A percentile compares a stretch with the other conserved stretches of the same genome.
These are phyloP conservation scores for Aplosporella prunicola DNA, from an alignment of 2,329 filamentous ascomycete species.

Conservation along the genomic window DNA sequence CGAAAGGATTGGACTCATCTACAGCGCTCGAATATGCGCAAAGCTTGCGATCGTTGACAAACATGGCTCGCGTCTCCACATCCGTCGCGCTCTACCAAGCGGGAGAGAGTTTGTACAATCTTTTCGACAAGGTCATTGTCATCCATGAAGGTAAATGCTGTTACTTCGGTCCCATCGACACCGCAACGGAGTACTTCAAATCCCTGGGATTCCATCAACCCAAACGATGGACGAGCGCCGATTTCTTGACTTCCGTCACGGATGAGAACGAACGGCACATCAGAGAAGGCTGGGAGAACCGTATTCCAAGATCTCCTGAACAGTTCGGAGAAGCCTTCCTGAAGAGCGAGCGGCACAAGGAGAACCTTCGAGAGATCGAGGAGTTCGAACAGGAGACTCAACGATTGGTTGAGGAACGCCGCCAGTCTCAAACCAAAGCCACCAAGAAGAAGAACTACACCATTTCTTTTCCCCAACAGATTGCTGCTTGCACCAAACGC, in stretches of 20 bases:
- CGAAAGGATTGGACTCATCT: slow-evolving; percentile 61
- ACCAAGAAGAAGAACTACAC: slow-evolving; percentile 35
- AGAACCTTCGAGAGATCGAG: slow-evolving; percentile 31
- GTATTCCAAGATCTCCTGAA: slow-evolving; percentile 44
- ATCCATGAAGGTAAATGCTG: slow-evolving; percentile 33
- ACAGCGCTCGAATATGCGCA: slow-evolving; percentile 67
- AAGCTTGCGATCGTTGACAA: slow-evolving; percentile 54
- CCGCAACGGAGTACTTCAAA: slow-evolving; percentile 56
- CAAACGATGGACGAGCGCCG: slow-evolving; percentile 56
- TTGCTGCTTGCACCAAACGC: slow-evolving; percentile 30
- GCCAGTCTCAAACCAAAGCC: slow-evolving; percentile 23
- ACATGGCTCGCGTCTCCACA: slow-evolving; percentile 53
- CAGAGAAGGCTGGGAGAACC: slow-evolving; percentile 47
- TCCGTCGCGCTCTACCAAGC: slow-evolving; percentile 66
- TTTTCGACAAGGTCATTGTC: slow-evolving; percentile 32
- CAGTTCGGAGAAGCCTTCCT: slow-evolving; percentile 43
- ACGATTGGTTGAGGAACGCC: slow-evolving; percentile 22
- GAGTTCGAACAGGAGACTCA: slow-evolving; percentile 29
- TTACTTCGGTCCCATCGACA: slow-evolving; percentile 54
- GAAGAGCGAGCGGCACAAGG: slow-evolving; percentile 26
- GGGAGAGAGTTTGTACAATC: slow-evolving; percentile 28
- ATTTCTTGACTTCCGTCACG: slow-evolving; percentile 65
- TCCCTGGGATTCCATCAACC: slow-evolving; percentile 59
- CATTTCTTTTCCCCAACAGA: slow-evolving; percentile 29
- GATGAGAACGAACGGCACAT: slow-evolving; percentile 49